These are phyloP conservation scores for Raffaelea arxii DNA, from an alignment of 2,329 filamentous ascomycete species.

Conservation along the genomic window DNA sequence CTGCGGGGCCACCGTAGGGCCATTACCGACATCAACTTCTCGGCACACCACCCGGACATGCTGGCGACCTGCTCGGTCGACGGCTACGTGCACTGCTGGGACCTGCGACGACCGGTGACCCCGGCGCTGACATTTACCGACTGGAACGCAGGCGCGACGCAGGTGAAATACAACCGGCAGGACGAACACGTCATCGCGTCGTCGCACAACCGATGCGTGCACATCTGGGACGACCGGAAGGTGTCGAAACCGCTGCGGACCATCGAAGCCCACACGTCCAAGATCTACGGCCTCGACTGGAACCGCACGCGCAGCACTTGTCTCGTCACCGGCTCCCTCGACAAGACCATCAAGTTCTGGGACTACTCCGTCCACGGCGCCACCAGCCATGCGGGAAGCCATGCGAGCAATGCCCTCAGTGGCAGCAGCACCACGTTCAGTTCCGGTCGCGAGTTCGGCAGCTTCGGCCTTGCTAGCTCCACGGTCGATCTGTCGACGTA, in stretches of 20 bases:
- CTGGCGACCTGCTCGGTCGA: slow-evolving; percentile 88
- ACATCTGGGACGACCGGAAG: slow-evolving; percentile 83
- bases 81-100: slow-evolving; percentile 89
- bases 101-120: slow-evolving; percentile 63
- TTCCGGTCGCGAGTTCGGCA: background rate
- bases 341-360: slow-evolving; percentile 92
- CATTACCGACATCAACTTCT: slow-evolving; percentile 95
- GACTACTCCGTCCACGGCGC: slow-evolving; percentile 42
- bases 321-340: slow-evolving; percentile 79
- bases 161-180: slow-evolving; percentile 90
- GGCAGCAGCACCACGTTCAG: background rate
- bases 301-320: slow-evolving; percentile 65
- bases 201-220: slow-evolving; percentile 77
- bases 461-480: slow-evolving; percentile 10
- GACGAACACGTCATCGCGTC: slow-evolving; percentile 82
- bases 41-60: slow-evolving; percentile 80
- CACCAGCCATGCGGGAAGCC: background rate
- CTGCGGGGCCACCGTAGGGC: slow-evolving; percentile 74
- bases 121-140: slow-evolving; percentile 78
- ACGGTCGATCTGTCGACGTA: background rate
- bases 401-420: background rate
- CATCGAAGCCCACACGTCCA: slow-evolving; percentile 80
- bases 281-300: slow-evolving; percentile 95
- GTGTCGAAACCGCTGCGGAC: slow-evolving; percentile 69
- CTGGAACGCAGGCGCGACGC: slow-evolving; percentile 87